Percentiles rank a stretch among this genome's conserved stretches.
Evolutionary conservation across 352 stramenopile genomes (phyloP).

Genomic region (Phytophthora pluvialis): DNA sequence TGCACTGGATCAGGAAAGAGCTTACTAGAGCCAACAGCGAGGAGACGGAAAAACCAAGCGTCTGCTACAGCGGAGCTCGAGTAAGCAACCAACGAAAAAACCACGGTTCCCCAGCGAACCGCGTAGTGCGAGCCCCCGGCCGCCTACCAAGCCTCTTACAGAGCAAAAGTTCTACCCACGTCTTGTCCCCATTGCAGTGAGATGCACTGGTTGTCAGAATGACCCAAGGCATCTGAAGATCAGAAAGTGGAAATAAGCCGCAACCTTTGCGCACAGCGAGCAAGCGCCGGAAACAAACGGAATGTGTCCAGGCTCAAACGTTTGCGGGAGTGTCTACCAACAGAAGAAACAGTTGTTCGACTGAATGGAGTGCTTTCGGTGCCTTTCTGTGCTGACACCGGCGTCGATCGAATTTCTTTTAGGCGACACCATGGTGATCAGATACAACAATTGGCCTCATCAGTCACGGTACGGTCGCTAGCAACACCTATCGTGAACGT

Average conservation of each 20-base stretch:
- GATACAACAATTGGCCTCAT: background rate
- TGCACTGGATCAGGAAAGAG: slow-evolving; percentile 1
- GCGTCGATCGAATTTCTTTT: background rate
- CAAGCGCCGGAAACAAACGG: background rate
- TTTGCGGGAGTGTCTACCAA: background rate
- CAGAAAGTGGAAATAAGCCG: background rate
- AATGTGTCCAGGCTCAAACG: background rate
- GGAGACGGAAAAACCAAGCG: background rate
- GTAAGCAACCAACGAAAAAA: background rate
- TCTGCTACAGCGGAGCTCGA: background rate
- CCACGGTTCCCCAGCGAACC: background rate
- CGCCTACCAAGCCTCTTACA: background rate
- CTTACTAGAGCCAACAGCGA: background rate
- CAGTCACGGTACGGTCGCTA: background rate
- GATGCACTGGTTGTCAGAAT: background rate
- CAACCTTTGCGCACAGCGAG: slow-evolving; percentile 3
- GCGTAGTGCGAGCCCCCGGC: background rate
- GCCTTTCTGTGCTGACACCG: slow-evolving; percentile 1
- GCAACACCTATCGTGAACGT: background rate
- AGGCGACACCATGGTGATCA: background rate
- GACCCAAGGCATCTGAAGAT: background rate
- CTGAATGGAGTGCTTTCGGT: background rate
- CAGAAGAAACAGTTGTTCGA: background rate
- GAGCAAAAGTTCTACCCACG: background rate
- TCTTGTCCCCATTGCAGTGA: background rate